Base-by-base conservation (phyloP, 2,329 filamentous ascomycete species). In the Drechslerella coelobrocha region DNA sequence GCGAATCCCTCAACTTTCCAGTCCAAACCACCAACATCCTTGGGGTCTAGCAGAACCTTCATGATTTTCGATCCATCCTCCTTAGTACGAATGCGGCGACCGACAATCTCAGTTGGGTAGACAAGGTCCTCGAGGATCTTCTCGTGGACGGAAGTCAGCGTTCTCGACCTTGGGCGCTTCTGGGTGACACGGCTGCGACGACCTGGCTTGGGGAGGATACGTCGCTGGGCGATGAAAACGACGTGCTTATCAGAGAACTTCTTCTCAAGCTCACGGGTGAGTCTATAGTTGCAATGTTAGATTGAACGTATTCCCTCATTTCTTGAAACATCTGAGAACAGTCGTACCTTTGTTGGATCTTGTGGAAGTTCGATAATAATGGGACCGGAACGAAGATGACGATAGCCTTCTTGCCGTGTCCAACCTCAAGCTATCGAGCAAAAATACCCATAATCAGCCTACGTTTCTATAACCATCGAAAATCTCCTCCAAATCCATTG, bases 191-290 rank as follows among this genome's bases (percentile, higher is more conserved):
- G 93, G 77, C 89, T 91, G 85, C 92, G 92, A 86, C 89, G 91
- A 82, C 92, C 96, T 82, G 94, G 94, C 83, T 92, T 92, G 82
- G 94, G 93, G 74, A 99, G 88, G 80, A 99, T 99, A 83, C 94
- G 94, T 87, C 94, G 94, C 80, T 93, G 95, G 78, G 94, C 94
- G 79, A 99, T 89, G 88, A 99, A 92, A 82, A 99, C 86, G 82
- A 99, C 94, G 84, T 99, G 94, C 84, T 94, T 94, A 88, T 99
- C 94, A 76, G 94, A 97, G 91, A 99, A 99, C 87, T 99, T 99
- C 92, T 99, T 99, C 90, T 99, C 94, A 81, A 99, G 92, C 88
- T 99, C 94, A 84, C 94, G 94, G 83, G 94, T 99, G 81, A 99
- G 89, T 81, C 93, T 97, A 74, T 19, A 21, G 10, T 19, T 10